Evolutionary conservation across 2,329 filamentous ascomycete species (phyloP), one percentile per base, ranked within the genome.

Genomic region (Blastomyces gilchristii): DNA sequence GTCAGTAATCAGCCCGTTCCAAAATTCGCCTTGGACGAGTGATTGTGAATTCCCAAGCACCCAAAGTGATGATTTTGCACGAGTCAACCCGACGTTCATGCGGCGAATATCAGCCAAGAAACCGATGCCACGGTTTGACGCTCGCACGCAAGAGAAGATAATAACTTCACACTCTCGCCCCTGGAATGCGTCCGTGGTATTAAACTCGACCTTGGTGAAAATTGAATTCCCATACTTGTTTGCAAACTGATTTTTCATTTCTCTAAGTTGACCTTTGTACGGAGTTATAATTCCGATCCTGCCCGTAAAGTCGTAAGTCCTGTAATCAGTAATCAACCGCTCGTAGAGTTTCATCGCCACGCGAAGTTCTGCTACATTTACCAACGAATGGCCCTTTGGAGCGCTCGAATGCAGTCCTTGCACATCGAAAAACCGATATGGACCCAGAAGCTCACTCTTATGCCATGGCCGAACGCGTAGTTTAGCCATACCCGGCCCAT

Each of bases 51-150:
- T 95, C 68, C 94, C 94, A 34, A 99, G 82, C 63, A 99, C 93
- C 90, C 93, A 99, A 11, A 99, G 82, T 43, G 93, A 97, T 11
- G 90, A 96, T 75, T 96, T 97, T 5, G 94, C 95, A 80, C 94
- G 88, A 28, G 94, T 99, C 65, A 99, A 81, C 78, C 94, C 94
- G 71, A 99, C 94, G 75, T 99, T 99, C 95, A 99, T 97, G 82
- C 94, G 93, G 64, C 94, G 87, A 72, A 99, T 96, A 74, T 99
- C 94, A 62, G 90, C 89, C 83, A 99, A 88, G 85, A 99, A 99
- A 82, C 94, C 94, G 71, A 99, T 96, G 70, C 93, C 91, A 8
- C 88, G 89, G n/a, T 90, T 85, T 39, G 89, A 93, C 28, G 94
- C 93, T 78, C 94, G 87, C 65, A 99, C 94, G 75, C 95, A 99